Evolutionary conservation across 495 filamentous ascomycete genomes (phyloP), one percentile per base, ranked within the genome.

Genomic region (Hypoxylon subgilvum): DNA sequence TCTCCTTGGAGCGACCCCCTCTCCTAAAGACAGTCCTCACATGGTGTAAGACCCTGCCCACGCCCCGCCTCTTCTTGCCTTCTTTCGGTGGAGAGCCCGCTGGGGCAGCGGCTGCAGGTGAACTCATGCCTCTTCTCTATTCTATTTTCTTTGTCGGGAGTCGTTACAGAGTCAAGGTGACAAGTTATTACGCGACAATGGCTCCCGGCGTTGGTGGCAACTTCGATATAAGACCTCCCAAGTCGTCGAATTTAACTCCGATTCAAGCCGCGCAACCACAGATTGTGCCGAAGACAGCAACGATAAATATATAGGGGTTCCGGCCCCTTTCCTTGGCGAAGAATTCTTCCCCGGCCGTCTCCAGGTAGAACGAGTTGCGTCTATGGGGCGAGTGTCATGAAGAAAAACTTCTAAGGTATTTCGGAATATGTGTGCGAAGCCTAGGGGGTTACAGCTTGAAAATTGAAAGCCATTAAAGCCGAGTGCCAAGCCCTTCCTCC

Each of bases 1-100:
- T 64, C 53, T 81, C 79, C 51, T 76, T 69, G 36, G 71, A 61
- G 10, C 68, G 72, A 21, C 76, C 76, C 27, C 72, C 75, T 63
- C 82, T 79, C 59, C 78, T 84, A 57, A 87, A 71, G 17, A 85
- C 85, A 3, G 81, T 84, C 74, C 79, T 88, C 70, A 88, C 80
- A 59, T 83, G 79, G 46, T 79, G 80, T 41, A 89, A 66, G 31
- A 87, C 80, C 63, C 80, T 88, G 31, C 80, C 78, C 32, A 89
- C 64, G 18, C 86, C 84, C 64, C 80, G 83, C 53, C 81, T 84
- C 76, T 87, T 85, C 61, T 83, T 75, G 42, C 65, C 67, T 28
- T 75, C 70, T 62, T 72, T 72, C 21, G 73, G 70, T 43, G 58
- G 48, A 47, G 72, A 43, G 25, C 70, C 44, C 54, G 68, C 57